Evolutionary conservation across 345 rosid species (phyloP), one percentile per base, ranked within the genome.

Genomic region (Populus ilicifolia): DNA sequence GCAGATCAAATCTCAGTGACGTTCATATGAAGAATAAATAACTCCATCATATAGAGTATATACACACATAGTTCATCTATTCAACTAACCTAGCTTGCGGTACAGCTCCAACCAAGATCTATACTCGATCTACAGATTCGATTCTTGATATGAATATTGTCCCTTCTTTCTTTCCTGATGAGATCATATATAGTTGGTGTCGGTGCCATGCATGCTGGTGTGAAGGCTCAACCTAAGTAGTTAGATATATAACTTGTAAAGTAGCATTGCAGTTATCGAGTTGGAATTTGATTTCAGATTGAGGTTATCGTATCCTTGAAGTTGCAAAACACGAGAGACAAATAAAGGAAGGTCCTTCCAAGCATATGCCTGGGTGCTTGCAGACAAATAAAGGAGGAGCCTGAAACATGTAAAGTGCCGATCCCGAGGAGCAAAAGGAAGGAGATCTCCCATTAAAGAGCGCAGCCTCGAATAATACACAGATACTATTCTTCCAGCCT

Each of bases 391-490:
- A 33, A 7, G 80, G 20, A 62, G 66, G 39, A 64, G 75, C 82
- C 69, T 79, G 84, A 69, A 74, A 78, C 82, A 81, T 63, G 74
- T 56, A 82, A 82, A 82, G 75, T 75, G 75, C 75, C 48, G 80
- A 84, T 84, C 89, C 87, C 89, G 43, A 86, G 84, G 82, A 80
- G 62, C 77, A 79, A 82, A 52, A 52, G 9, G n/a, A 8, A 82
- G 80, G 73, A 81, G 13, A 27, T 64, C 33, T 20, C 38, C 46
- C 36, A 48, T 69, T 5, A 35, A 78, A 63, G 70, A 77, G 65
- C 33, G 35, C 59, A 52, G 36, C 36, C 36, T 33, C 36, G 36
- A 33, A 33, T 33, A 33, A 33, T 33, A 4, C 33, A 30, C 36
- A 33, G 36, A 33, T 33, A 33, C 36, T 33, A 33, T 33, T 5